phyloP scores from a whole-genome alignment of 768 basidiomycete species.

The Sutorius australiensis region DNA sequence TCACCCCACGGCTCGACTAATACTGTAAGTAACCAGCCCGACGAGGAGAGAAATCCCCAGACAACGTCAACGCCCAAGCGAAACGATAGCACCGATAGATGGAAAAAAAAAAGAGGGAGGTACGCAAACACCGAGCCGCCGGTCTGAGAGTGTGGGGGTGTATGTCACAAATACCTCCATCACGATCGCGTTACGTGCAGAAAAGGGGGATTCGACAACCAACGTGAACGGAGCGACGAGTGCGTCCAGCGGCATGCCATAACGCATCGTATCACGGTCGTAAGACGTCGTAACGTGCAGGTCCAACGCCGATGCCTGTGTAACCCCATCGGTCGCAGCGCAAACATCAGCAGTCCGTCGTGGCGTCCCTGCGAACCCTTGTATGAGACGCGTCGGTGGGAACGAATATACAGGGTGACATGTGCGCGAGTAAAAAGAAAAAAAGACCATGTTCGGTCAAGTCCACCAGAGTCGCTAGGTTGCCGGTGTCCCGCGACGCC shows the following conservation, averaged over 20 bases:
- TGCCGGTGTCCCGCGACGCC: neutral
- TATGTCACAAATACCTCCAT: neutral
- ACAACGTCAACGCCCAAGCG: neutral
- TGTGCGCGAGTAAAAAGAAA: constrained; percentile 12
- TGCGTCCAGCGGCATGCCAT: neutral
- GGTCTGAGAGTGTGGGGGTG: constrained; percentile 1
- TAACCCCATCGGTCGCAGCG: neutral
- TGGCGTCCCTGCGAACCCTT: constrained; percentile 11
- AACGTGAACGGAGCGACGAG: neutral
- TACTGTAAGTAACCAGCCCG: neutral
- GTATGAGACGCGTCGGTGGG: constrained; percentile 5
- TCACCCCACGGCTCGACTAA: neutral
- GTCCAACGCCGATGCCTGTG: constrained; percentile 2
- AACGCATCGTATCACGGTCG: no score
- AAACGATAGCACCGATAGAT: neutral
- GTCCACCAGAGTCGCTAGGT: constrained; percentile 6
- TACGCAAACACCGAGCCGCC: constrained; percentile 4
- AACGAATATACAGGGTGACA: constrained; percentile 17
- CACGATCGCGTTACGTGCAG: constrained; percentile 5
- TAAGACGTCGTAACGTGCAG: constrained; percentile 6
- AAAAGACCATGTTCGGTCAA: neutral
- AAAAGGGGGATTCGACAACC: neutral
- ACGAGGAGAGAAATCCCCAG: neutral
- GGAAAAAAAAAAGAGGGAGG: neutral
- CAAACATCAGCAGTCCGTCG: constrained; percentile 12